These are phyloP conservation scores for Ciborinia camelliae DNA, from an alignment of 2,329 filamentous ascomycete genomes.

Conservation along the genomic window DNA sequence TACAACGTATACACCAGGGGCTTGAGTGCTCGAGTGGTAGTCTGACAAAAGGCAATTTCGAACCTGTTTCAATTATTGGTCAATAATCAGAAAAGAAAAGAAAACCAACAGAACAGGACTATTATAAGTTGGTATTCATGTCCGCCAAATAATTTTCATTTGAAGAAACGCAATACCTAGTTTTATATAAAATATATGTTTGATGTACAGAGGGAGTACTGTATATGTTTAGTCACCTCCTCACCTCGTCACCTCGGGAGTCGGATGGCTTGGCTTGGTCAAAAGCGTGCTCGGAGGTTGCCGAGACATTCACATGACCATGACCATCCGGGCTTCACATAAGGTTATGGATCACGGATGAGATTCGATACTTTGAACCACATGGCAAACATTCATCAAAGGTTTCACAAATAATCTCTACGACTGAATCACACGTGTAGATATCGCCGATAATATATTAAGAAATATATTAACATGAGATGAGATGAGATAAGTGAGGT, in stretches of 20 bases:
- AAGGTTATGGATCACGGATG: not conserved
- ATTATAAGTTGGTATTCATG: not conserved
- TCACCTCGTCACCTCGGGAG: not conserved
- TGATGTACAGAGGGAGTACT: too few species aligned
- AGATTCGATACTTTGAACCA: constrained; percentile 12
- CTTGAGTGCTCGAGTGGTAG: not conserved
- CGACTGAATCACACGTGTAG: constrained; percentile 15
- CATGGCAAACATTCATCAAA: constrained; percentile 20
- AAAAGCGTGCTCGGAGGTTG: constrained; percentile 1
- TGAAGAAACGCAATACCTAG: too few species aligned
- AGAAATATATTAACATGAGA: constrained; percentile 2
- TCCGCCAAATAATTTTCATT: not conserved
- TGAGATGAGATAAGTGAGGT: not conserved
- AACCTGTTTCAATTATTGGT: not conserved
- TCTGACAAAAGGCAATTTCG: constrained; percentile 7
- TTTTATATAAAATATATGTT: too few species aligned
- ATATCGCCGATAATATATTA: constrained; percentile 13
- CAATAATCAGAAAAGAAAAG: not conserved
- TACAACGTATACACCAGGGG: not conserved
- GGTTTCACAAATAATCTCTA: constrained; percentile 17
- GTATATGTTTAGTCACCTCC: too few species aligned
- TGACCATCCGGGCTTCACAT: not conserved
- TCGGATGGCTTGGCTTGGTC: not conserved
- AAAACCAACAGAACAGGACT: too few species aligned
- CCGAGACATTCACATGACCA: constrained; percentile 12